A percentile compares a stretch with the other conserved stretches of the same genome.
Evolutionary conservation across 352 stramenopile genomes (phyloP).

Genomic region (Aphanomyces invadans): DNA sequence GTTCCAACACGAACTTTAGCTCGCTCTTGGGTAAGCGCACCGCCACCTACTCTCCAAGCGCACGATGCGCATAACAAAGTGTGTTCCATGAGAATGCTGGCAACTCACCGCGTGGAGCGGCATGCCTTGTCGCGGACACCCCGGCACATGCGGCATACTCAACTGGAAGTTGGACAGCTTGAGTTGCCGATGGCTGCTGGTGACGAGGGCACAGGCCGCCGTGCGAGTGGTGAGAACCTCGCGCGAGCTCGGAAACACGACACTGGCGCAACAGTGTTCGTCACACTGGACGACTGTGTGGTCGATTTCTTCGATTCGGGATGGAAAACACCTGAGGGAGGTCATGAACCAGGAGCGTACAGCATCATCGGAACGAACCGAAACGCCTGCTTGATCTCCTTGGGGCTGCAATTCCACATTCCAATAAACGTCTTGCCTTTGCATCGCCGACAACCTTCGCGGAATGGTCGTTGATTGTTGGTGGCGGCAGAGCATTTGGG

Average conservation of each 20-base stretch:
- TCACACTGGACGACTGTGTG: conserved; percentile 72
- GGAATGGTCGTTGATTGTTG: conserved; percentile 75
- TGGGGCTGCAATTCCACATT: conserved; percentile 64
- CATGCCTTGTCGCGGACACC: conserved; percentile 76
- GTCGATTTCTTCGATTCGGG: conserved; percentile 52
- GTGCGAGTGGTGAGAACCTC: conserved; percentile 62
- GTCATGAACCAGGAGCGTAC: background rate
- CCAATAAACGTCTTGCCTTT: conserved; percentile 55
- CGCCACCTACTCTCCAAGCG: conserved; percentile 26
- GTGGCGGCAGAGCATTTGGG: conserved; percentile 71
- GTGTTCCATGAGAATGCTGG: too few species aligned
- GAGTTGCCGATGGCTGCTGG: conserved; percentile 44
- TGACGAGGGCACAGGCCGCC: conserved; percentile 38
- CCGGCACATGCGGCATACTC: conserved; percentile 83
- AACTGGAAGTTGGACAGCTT: conserved; percentile 80
- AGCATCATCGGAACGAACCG: conserved; percentile 38
- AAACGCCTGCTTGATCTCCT: conserved; percentile 58
- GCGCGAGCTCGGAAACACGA: conserved; percentile 64
- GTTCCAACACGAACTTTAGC: conserved; percentile 77
- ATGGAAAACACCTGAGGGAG: conserved; percentile 28
- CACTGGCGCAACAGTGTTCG: conserved; percentile 39
- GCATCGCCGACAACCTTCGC: conserved; percentile 75
- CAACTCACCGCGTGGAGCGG: conserved; percentile 40
- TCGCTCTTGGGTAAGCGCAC: conserved; percentile 80
- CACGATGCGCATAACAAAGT: background rate